Evolutionary conservation across 352 stramenopile species (phyloP), one percentile per base, ranked within the genome.

Genomic region (Phytophthora constricta): DNA sequence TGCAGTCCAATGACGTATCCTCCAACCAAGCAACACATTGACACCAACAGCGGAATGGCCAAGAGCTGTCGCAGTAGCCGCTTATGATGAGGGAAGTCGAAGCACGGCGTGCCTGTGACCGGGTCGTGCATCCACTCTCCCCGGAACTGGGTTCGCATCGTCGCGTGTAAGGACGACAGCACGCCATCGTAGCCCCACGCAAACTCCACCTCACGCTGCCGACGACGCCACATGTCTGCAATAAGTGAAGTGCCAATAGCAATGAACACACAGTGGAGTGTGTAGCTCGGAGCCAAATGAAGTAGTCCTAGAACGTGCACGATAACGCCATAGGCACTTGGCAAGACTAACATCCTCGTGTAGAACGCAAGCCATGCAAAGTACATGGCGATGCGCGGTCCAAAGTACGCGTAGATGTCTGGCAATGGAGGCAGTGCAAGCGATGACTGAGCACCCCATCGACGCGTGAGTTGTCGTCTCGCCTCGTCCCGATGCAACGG

Each of bases 361-460:
- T 96, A 96, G 52, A 92, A 96, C n/a, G 83, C 80, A 54, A 97
- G 71, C 74, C 86, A 96, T 1, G 81, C 79, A 58, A 91, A 89
- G 63, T 91, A 91, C 82, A 91, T 91, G 52, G 76, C 79, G 47
- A 91, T 81, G 46, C 78, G 78, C 13, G 82, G 82, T 0, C 82
- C 82, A 65, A 89, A 89, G 63, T 91, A 91, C 58, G 70, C 66
- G 67, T 87, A 82, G 27, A 91, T 80, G 4, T 86, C 80, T 9
- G 51, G 23, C 22, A 89, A 60, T 5, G 80, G 80, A 20, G 84
- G 75, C 41, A 76, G 41, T 8, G 62, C 61, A 1, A 80, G 56
- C 9, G 65, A 61, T 13, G 55, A 58, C 42, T 84, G 53, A 4
- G 65, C 47, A 31, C 74, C 70, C 82, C 82, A 91, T n/a, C 75